Base-by-base conservation (phyloP, 805 yeast genomes). In the Priceomyces carsonii region DNA sequence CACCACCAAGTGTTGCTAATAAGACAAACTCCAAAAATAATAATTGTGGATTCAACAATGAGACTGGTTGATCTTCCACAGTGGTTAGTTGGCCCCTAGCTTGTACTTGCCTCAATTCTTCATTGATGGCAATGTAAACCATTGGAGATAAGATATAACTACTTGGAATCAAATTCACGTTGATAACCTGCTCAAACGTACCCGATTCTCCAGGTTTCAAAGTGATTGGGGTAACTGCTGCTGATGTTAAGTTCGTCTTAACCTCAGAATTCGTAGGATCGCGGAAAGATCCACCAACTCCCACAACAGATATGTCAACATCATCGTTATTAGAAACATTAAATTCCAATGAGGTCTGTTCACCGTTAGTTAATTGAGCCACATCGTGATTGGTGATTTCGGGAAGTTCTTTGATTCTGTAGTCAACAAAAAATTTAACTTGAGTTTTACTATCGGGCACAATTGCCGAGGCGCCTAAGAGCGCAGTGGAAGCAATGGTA, bases 41-140 rank as follows among this genome's bases (percentile, higher is more conserved):
- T 51, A 88, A 74, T 59, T 81, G 79, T 9, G 90, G 93, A 55
- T 85, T 77, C 62, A 82, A 80, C 35, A 81, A 44, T 0, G 95
- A 82, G 48, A 89, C 66, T 38, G 81, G 73, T 23, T 73, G 75
- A 49, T 88, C 95, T 8, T 59, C 59, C 38, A 89, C 75, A 15
- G 66, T 57, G 29, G 85, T 63, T 40, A 80, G 61, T 50, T 78
- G 80, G 33, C 79, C 74, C 50, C 75, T 69, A 18, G 83, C 72
- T 33, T 79, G 78, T 26, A 84, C 65, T 44, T 68, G 63, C 61
- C 77, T 72, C 47, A 80, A 54, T 33, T 73, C 59, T 6, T 75
- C 73, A 21, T 74, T 64, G 50, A 65, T 69, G 19, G 71, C 63
- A 29, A 80, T 69, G 54, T 71, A 80, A 27, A 84, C 52, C 22